Evolutionary conservation across 805 yeast genomes (phyloP).

Genomic region (Nakazawaea molendinolei): DNA sequence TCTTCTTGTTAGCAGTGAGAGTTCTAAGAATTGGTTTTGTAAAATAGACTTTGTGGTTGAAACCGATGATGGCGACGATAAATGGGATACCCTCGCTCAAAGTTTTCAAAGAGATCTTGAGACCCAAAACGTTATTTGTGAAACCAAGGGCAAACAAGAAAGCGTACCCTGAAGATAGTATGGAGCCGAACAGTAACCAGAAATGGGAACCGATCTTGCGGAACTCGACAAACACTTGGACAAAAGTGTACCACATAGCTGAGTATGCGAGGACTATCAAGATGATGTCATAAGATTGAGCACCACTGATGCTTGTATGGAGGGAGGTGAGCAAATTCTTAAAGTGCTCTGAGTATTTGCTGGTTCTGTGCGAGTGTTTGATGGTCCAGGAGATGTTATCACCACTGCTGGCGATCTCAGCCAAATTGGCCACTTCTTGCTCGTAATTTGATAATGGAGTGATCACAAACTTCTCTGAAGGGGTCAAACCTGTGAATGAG

Average conservation of each 20-base stretch:
- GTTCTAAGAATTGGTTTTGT: conserved; percentile 52
- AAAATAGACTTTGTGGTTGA: conserved; percentile 73
- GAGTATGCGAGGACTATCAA: conserved; percentile 74
- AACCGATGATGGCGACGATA: conserved; percentile 86
- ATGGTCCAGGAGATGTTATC: conserved; percentile 56
- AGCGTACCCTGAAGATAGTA: conserved; percentile 76
- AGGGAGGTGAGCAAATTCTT: conserved; percentile 33
- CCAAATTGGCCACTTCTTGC: conserved; percentile 19
- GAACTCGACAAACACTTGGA: conserved; percentile 73
- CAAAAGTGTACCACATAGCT: conserved; percentile 83
- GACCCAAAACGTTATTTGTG: conserved; percentile 47
- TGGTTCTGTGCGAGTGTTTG: conserved; percentile 48
- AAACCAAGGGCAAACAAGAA: conserved; percentile 72
- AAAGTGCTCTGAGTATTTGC: conserved; percentile 49
- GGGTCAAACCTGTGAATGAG: conserved; percentile 31
- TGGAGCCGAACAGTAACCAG: conserved; percentile 78
- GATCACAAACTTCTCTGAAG: conserved; percentile 32
- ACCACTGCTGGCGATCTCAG: conserved; percentile 16
- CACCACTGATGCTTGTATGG: conserved; percentile 47
- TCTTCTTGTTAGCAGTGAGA: conserved; percentile 20
- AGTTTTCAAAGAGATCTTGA: conserved; percentile 63
- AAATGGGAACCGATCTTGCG: conserved; percentile 70
- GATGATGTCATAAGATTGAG: conserved; percentile 81
- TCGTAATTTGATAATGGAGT: conserved; percentile 21
- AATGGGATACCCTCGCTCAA: conserved; percentile 91